Evolutionary conservation across 306 rosid species (phyloP), one percentile per base, ranked within the genome.

Genomic region (Arachis hypogaea): DNA sequence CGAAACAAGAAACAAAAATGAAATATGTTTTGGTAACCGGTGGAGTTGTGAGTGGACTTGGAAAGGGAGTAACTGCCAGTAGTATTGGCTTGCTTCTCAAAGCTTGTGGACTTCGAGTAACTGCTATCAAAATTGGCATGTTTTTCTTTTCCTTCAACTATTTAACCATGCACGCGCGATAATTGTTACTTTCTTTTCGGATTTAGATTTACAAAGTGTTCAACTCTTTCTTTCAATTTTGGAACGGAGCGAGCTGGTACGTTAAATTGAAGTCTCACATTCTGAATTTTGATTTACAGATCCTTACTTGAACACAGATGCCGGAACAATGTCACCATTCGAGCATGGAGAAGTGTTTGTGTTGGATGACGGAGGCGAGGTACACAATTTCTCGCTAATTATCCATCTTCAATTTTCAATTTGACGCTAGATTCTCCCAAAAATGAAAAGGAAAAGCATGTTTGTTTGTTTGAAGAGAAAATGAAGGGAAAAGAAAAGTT

Each of bases 321-420:
- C 98, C 9, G 98, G 98, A 85, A 90, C 97, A 68, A 87, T 93
- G 98, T 90, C 98, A 70, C 98, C 98, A 69, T 78, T 87, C 47
- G 98, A 93, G 87, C 98, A 93, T 72, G 98, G 98, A 18, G 98
- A 93, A 81, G 98, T 93, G 59, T 93, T 63, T 71, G 98, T 93
- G 56, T 81, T 93, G 72, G 98, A 93, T 63, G 98, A 93, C 78
- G 98, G 98, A 52, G 98, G 98, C 49, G 98, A 93, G 97, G 98
- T 93, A 89, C 62, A 63, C 40, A 75, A 40, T 51, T 67, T 66
- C 1, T 52, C 7, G 69, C 36, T 77, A 28, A 73, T 7, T 7
- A 7, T 50, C 62, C 9, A 18, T 33, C 28, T 6, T 5, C 3
- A 55, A 3, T 59, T 71, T 47, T 78, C 59, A 60, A 69, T 76